These are phyloP conservation scores for Phytophthora multivora DNA, from an alignment of 352 stramenopile species.

Conservation along the genomic window DNA sequence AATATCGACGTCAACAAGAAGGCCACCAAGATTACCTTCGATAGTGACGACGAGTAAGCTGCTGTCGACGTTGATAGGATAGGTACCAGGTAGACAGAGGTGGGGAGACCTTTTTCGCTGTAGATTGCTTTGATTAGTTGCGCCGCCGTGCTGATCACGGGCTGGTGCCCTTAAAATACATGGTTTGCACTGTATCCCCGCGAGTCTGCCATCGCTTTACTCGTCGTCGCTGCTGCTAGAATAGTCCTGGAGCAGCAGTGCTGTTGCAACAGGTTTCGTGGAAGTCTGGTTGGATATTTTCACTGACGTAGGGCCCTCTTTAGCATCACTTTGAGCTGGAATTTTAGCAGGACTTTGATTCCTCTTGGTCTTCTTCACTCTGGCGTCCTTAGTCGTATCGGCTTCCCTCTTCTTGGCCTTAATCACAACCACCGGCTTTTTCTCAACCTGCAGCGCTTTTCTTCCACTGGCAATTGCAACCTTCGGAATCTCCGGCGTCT, in stretches of 20 bases:
- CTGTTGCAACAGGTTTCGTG: background rate
- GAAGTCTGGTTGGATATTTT: too few relatives aligned
- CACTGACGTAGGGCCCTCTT: background rate
- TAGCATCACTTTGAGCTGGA: background rate
- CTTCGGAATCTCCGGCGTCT: slow-evolving; percentile 26
- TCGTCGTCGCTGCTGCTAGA: slow-evolving; percentile 62
- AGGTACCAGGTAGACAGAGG: slow-evolving; percentile 19
- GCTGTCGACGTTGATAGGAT: slow-evolving; percentile 31
- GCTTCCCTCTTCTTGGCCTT: slow-evolving; percentile 61
- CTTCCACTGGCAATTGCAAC: slow-evolving; percentile 2
- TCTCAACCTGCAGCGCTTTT: background rate
- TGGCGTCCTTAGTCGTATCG: background rate
- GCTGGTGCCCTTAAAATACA: slow-evolving; percentile 21
- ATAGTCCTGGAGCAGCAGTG: slow-evolving; percentile 53
- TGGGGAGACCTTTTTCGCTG: slow-evolving; percentile 22
- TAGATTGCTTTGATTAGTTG: slow-evolving; percentile 38
- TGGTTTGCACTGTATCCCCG: slow-evolving; percentile 17
- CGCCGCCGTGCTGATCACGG: slow-evolving; percentile 10
- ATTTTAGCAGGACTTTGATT: background rate
- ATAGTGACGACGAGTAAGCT: slow-evolving; percentile 69
- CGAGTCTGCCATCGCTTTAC: background rate
- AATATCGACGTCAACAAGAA: slow-evolving; percentile 96
- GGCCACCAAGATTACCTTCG: slow-evolving; percentile 98
- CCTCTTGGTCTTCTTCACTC: slow-evolving; percentile 33
- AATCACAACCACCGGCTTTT: slow-evolving; percentile 22